Percentiles rank a stretch among this genome's conserved stretches.
phyloP scores from a whole-genome alignment of 2,329 filamentous ascomycete genomes.

The Hortaea werneckii region DNA sequence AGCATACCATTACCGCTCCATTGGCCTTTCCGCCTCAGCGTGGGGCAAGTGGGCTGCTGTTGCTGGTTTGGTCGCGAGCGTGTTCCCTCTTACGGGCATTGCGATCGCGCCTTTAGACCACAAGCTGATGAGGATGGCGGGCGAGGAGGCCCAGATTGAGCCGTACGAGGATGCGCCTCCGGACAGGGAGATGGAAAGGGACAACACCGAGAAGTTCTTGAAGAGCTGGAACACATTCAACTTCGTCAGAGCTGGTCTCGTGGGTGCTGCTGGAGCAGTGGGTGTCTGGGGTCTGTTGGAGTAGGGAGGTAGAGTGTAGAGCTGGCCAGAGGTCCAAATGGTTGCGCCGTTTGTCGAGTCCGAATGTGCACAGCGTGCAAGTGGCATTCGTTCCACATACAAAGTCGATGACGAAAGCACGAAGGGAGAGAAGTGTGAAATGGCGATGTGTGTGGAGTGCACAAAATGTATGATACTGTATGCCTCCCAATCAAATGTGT shows the following conservation, averaged over 20 bases:
- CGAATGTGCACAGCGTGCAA: too few relatives aligned
- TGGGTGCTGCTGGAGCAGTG: constrained; percentile 11
- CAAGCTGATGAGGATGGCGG: constrained; percentile 17
- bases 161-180: constrained; percentile 21
- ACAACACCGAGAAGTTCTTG: constrained; percentile 19
- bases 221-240: constrained; percentile 14
- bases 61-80: constrained; percentile 10
- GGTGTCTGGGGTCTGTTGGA: constrained; percentile 12
- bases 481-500: too few relatives aligned
- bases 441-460: too few relatives aligned
- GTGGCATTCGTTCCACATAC: too few relatives aligned
- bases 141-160: constrained; percentile 19
- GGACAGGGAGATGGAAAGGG: constrained; percentile 19
- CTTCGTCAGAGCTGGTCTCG: constrained; percentile 8
- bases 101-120: constrained; percentile 18
- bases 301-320: neutral
- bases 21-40: neutral
- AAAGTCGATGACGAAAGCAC: too few relatives aligned
- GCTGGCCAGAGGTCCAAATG: too few relatives aligned
- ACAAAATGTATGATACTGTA: too few relatives aligned
- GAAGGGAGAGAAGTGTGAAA: too few relatives aligned
- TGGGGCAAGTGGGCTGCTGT: constrained; percentile 16
- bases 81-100: constrained; percentile 16
- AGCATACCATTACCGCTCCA: constrained; percentile 11
- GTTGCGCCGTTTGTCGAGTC: too few relatives aligned